Percentiles rank a stretch among this genome's conserved stretches.
These are phyloP conservation scores for Bipolaris oryzae DNA, from an alignment of 2,329 filamentous ascomycete genomes.

Conservation along the genomic window DNA sequence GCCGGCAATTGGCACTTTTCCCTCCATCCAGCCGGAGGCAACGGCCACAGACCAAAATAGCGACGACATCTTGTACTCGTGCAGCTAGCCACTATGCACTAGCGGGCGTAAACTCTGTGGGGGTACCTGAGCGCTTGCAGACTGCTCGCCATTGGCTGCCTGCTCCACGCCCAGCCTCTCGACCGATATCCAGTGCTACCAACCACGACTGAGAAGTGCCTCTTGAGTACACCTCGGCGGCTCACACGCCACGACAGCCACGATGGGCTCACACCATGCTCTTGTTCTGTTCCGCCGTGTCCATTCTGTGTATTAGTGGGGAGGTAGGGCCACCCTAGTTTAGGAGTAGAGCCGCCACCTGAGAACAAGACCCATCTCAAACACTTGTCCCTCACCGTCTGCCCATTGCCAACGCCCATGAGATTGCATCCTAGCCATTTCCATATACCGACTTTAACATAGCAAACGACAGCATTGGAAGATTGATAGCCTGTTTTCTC, in stretches of 20 bases:
- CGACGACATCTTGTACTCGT: conserved; percentile 26
- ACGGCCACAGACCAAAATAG: conserved; percentile 33
- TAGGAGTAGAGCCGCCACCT: conserved; percentile 23
- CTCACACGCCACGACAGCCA: conserved; percentile 29
- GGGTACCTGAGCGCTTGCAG: conserved; percentile 38
- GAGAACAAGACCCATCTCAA: conserved; percentile 15
- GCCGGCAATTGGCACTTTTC: conserved; percentile 15
- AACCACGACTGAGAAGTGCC: conserved; percentile 39
- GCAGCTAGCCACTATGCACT: conserved; percentile 28
- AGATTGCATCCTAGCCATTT: conserved; percentile 24
- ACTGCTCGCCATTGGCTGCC: conserved; percentile 33
- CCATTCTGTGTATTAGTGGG: background rate
- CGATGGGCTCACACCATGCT: conserved; percentile 26
- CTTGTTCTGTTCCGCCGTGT: conserved; percentile 7
- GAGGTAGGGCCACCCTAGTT: conserved; percentile 7
- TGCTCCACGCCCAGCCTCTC: conserved; percentile 21
- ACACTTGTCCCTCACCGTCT: conserved; percentile 29
- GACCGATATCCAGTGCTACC: conserved; percentile 32
- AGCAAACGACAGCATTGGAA: conserved; percentile 15
- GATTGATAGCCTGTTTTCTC: conserved; percentile 14
- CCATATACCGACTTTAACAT: conserved; percentile 21
- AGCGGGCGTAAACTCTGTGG: conserved; percentile 25
- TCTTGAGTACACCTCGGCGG: conserved; percentile 38
- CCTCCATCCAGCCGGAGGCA: conserved; percentile 9
- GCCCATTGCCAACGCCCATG: conserved; percentile 16